Conservation (phyloP, 768 basidiomycete species). For the Roridomyces roridus region DNA sequence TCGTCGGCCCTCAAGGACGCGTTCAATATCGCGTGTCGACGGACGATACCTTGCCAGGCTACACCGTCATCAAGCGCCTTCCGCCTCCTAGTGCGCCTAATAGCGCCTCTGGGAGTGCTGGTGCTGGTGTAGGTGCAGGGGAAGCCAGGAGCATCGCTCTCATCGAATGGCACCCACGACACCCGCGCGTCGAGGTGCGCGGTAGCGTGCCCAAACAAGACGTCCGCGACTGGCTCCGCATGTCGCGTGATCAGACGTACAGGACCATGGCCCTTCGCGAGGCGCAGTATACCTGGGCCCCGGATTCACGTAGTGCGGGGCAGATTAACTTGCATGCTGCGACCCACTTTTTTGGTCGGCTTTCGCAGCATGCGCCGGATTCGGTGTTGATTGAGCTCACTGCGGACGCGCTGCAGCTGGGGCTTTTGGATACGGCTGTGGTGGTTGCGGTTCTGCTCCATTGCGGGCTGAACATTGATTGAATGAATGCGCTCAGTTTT, state of each 20-base stretch:
- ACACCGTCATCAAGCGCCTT: conserved; percentile 57
- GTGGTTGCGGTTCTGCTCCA: conserved; percentile 61
- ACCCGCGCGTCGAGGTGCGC: conserved; percentile 59
- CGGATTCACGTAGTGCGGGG: conserved; percentile 45
- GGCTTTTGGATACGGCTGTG: conserved; percentile 57
- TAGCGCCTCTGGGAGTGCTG: no score
- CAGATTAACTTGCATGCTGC: conserved; percentile 55
- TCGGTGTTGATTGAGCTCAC: conserved; percentile 61
- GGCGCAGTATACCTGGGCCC: conserved; percentile 60
- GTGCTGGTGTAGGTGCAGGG: no score
- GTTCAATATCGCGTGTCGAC: conserved; percentile 57
- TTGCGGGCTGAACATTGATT: conserved; percentile 70
- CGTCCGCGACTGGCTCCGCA: conserved; percentile 58
- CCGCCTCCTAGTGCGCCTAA: no score
- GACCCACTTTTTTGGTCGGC: conserved; percentile 51
- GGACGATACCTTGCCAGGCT: conserved; percentile 53
- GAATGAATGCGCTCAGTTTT: background rate
- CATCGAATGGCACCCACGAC: conserved; percentile 58
- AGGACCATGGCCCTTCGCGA: conserved; percentile 60
- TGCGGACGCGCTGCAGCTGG: conserved; percentile 57
- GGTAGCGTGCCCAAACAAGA: conserved; percentile 54
- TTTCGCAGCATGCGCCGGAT: conserved; percentile 49
- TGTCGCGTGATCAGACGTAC: conserved; percentile 54
- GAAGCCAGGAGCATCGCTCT: conserved; percentile 56
- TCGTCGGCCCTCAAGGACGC: conserved; percentile 55